Percentiles rank a stretch among this genome's conserved stretches.
Evolutionary conservation across 331 rosid genomes (phyloP).

Genomic region (Arachis monticola): DNA sequence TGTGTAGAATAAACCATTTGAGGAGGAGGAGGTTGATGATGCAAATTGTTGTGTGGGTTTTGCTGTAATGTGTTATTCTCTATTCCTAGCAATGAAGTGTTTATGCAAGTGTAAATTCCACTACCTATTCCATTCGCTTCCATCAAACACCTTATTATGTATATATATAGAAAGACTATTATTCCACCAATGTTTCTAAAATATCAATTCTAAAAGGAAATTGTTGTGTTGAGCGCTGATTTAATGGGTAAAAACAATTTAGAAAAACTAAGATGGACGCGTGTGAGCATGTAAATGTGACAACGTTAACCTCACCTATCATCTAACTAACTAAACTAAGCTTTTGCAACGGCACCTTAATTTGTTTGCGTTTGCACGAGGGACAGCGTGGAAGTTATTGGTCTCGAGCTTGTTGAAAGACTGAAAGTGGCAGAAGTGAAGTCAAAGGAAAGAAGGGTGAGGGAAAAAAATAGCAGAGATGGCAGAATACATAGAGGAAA

Average conservation of each 20-base stretch:
- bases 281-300: background rate
- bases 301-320: background rate
- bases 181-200: too few species aligned
- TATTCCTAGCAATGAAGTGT: conserved; percentile 60
- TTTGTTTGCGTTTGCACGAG: too few species aligned
- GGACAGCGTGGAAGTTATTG: background rate
- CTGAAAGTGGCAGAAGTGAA: conserved; percentile 14
- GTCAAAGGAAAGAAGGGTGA: conserved; percentile 18
- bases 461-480: background rate
- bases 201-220: too few species aligned
- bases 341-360: background rate
- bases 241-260: background rate
- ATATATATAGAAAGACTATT: too few species aligned
- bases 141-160: conserved; percentile 46
- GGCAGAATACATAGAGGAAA: background rate
- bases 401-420: conserved; percentile 11
- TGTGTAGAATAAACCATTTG: conserved; percentile 57
- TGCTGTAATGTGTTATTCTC: conserved; percentile 69
- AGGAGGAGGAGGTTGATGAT: conserved; percentile 36
- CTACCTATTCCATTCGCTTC: conserved; percentile 68
- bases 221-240: background rate
- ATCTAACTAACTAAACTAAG: background rate
- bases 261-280: background rate
- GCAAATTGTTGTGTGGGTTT: conserved; percentile 39
- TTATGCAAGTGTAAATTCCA: conserved; percentile 64